These are phyloP conservation scores for Corrigiola litoralis DNA, from an alignment of 179 eudicot species.

Conservation along the genomic window DNA sequence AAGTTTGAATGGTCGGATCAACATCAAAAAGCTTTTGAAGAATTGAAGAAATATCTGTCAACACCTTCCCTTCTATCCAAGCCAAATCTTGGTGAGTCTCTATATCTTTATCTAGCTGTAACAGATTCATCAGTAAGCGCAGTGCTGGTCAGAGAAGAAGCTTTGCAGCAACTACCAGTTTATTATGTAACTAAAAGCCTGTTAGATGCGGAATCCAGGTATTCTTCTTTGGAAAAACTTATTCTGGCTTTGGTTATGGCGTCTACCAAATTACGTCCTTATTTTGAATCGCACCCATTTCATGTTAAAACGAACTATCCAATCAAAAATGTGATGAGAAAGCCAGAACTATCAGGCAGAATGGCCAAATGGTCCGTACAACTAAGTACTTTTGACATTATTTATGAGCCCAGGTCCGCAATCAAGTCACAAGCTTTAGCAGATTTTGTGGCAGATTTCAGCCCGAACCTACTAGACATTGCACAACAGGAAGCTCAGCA, in stretches of 20 bases:
- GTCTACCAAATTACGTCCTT: background rate
- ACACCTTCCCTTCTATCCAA: background rate
- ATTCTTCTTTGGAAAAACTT: background rate
- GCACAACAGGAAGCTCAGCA: too few species aligned
- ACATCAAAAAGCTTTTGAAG: too few species aligned
- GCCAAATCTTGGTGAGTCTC: background rate
- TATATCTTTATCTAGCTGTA: background rate
- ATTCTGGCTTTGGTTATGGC: background rate
- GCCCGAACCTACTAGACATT: background rate
- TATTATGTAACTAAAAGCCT: too few species aligned
- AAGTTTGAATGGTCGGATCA: too few species aligned
- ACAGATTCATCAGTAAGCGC: too few species aligned
- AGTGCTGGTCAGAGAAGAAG: too few species aligned
- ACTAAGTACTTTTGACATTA: background rate
- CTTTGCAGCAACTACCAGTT: too few species aligned
- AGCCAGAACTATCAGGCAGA: background rate
- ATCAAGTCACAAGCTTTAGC: background rate
- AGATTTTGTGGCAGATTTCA: background rate
- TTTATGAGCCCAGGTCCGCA: background rate
- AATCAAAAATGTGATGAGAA: background rate
- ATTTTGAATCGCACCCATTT: background rate
- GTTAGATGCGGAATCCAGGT: too few species aligned
- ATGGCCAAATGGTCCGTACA: background rate
- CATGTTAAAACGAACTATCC: background rate
- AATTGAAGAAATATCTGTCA: background rate